These are phyloP conservation scores for Diaporthe longicolla DNA, from an alignment of 2,329 filamentous ascomycete genomes.

Conservation along the genomic window DNA sequence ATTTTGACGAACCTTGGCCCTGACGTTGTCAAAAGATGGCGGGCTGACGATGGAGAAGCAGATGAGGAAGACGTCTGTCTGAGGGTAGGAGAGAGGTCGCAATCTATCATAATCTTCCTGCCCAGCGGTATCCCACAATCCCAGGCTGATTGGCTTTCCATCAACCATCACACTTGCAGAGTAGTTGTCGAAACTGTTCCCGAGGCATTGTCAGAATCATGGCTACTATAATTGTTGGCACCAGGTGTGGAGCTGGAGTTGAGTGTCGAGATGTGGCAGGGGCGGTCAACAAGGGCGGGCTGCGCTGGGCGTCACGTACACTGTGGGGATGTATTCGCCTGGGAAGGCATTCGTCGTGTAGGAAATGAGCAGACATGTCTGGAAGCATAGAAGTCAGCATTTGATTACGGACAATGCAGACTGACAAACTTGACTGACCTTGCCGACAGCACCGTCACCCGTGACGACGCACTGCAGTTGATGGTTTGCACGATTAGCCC, in stretches of 20 bases:
- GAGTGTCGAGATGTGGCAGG: slow-evolving; percentile 14
- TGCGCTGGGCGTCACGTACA: slow-evolving; percentile 65
- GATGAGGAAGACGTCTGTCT: slow-evolving; percentile 98
- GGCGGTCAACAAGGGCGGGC: slow-evolving; percentile 33
- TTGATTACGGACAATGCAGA: slow-evolving; percentile 45
- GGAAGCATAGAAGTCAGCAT: slow-evolving; percentile 39
- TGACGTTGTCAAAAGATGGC: slow-evolving; percentile 98
- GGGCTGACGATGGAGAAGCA: slow-evolving; percentile 99
- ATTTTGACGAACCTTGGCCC: slow-evolving; percentile 82
- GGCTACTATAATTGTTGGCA: background rate
- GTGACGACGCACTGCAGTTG: slow-evolving; percentile 90
- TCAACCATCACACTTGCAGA: slow-evolving; percentile 99
- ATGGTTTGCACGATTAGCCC: slow-evolving; percentile 53
- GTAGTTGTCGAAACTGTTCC: slow-evolving; percentile 93
- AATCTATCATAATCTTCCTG: slow-evolving; percentile 99
- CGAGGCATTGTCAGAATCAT: slow-evolving; percentile 45
- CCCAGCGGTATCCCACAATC: slow-evolving; percentile 97
- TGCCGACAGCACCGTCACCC: slow-evolving; percentile 98
- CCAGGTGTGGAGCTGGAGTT: slow-evolving; percentile 5
- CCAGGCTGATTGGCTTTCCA: slow-evolving; percentile 96
- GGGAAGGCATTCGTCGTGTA: slow-evolving; percentile 99
- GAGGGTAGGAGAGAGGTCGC: slow-evolving; percentile 94
- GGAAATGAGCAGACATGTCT: slow-evolving; percentile 99
- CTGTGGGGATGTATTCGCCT: slow-evolving; percentile 99
- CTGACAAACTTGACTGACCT: slow-evolving; percentile 70